Evolutionary conservation across 2,329 filamentous ascomycete genomes (phyloP).

Genomic region (Mycosphaerella arachidis): DNA sequence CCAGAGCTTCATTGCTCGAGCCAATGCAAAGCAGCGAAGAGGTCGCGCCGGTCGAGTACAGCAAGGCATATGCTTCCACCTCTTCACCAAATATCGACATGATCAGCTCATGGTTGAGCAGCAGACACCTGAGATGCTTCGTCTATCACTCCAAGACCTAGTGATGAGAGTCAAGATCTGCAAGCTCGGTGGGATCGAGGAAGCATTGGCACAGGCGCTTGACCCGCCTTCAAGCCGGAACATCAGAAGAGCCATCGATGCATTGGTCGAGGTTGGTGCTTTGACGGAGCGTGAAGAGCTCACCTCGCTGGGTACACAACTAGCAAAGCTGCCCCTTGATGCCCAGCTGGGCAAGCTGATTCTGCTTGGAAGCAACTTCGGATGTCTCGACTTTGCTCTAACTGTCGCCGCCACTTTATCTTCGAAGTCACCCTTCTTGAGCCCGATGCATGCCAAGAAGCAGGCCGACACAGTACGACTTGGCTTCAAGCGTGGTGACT

Average conservation of each 20-base stretch:
- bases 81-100: conserved; percentile 87
- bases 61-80: conserved; percentile 88
- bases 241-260: conserved; percentile 86
- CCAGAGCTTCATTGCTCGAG: conserved; percentile 90
- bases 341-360: conserved; percentile 94
- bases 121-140: conserved; percentile 93
- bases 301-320: conserved; percentile 77
- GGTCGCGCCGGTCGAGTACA: conserved; percentile 94
- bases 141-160: conserved; percentile 87
- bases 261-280: conserved; percentile 86
- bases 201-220: conserved; percentile 79
- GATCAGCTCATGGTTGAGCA: conserved; percentile 81
- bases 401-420: conserved; percentile 91
- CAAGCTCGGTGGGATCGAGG: conserved; percentile 88
- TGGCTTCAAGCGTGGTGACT: conserved; percentile 78
- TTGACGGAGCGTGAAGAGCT: conserved; percentile 76
- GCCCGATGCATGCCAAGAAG: conserved; percentile 74
- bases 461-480: conserved; percentile 77
- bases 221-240: conserved; percentile 90
- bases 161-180: conserved; percentile 97
- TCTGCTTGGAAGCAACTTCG: conserved; percentile 78
- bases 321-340: conserved; percentile 85
- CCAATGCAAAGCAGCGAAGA: conserved; percentile 91
- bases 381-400: conserved; percentile 84
- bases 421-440: conserved; percentile 89